Percentiles rank a stretch among this genome's conserved stretches.
Evolutionary conservation across 1,139 yeast genomes (phyloP).

Genomic region (Geotrichum siamense): DNA sequence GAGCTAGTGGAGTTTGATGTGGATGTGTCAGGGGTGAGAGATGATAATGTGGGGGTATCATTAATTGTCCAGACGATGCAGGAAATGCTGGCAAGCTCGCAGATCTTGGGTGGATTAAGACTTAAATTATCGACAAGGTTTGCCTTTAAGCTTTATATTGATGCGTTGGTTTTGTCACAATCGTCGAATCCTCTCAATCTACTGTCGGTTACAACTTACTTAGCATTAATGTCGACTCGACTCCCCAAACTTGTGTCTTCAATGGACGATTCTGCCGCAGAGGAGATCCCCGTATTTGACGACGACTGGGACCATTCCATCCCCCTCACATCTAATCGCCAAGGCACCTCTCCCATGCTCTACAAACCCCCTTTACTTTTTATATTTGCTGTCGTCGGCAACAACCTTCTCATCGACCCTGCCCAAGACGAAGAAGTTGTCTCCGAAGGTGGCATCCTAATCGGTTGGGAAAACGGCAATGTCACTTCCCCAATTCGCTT

Average conservation of each 20-base stretch:
- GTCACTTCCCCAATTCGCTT: constrained; percentile 44
- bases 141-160: constrained; percentile 68
- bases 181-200: constrained; percentile 69
- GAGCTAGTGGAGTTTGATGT: constrained; percentile 66
- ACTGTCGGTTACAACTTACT: constrained; percentile 67
- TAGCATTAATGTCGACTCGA: constrained; percentile 71
- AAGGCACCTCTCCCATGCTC: constrained; percentile 28
- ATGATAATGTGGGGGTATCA: constrained; percentile 32
- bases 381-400: constrained; percentile 67
- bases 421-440: constrained; percentile 80
- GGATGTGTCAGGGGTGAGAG: constrained; percentile 43
- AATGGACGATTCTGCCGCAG: constrained; percentile 47
- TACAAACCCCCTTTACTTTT: constrained; percentile 66
- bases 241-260: constrained; percentile 68
- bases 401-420: constrained; percentile 68
- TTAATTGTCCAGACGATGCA: constrained; percentile 41
- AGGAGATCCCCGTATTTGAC: constrained; percentile 85
- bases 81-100: constrained; percentile 30
- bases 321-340: constrained; percentile 37
- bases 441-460: constrained; percentile 68
- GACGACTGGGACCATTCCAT: constrained; percentile 71
- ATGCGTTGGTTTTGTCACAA: constrained; percentile 66
- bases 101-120: constrained; percentile 39
- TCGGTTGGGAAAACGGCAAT: constrained; percentile 60
- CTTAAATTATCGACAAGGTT: constrained; percentile 65